Conservation (phyloP, 352 stramenopile genomes). For the Globisporangium cederbergense region DNA sequence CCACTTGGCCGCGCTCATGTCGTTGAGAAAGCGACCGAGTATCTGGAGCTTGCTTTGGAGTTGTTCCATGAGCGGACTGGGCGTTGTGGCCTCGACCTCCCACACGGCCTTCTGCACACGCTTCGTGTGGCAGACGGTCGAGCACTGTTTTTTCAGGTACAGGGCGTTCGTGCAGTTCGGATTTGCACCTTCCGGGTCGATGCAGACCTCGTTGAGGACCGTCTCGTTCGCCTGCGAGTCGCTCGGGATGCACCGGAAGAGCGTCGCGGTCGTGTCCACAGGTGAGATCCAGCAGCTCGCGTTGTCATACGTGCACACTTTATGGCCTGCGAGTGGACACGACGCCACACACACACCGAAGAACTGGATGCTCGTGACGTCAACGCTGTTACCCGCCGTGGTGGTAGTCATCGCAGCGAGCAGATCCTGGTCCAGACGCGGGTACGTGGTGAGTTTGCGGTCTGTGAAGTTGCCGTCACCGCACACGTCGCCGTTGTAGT, state of each 20-base stretch:
- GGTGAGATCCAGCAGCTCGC: constrained; percentile 59
- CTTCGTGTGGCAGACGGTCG: constrained; percentile 56
- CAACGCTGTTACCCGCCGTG: constrained; percentile 20
- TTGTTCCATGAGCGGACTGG: constrained; percentile 67
- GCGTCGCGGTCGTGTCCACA: constrained; percentile 45
- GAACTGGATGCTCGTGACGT: constrained; percentile 56
- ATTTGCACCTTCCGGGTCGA: constrained; percentile 58
- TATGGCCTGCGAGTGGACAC: constrained; percentile 48
- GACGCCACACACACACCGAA: constrained; percentile 73
- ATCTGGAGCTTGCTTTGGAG: constrained; percentile 59
- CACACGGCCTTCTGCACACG: constrained; percentile 64
- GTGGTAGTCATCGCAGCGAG: constrained; percentile 29
- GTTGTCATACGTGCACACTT: constrained; percentile 69
- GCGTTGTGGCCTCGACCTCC: constrained; percentile 46
- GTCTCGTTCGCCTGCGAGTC: constrained; percentile 55
- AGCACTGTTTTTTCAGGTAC: constrained; percentile 33
- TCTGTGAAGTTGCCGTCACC: constrained; percentile 43
- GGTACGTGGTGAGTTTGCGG: constrained; percentile 63
- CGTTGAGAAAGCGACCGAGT: constrained; percentile 65
- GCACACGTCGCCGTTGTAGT: constrained; percentile 83
- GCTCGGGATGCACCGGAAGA: constrained; percentile 79
- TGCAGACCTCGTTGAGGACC: constrained; percentile 46
- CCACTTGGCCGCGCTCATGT: constrained; percentile 60
- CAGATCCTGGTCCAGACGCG: constrained; percentile 79
- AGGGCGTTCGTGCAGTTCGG: constrained; percentile 41